phyloP scores from a whole-genome alignment of 345 rosid species.

The Aurinia saxatilis region DNA sequence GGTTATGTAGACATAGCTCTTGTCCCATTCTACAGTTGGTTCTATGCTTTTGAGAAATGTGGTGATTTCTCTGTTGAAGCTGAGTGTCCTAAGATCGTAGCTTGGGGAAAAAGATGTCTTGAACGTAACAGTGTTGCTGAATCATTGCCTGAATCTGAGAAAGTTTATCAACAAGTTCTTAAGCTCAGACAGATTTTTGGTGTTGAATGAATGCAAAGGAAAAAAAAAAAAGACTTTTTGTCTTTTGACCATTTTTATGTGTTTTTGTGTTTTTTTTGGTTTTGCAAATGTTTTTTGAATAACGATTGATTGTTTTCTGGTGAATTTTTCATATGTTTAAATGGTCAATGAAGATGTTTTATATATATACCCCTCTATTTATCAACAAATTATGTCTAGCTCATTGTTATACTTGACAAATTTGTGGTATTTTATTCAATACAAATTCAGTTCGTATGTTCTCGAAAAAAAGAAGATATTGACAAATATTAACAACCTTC shows the following conservation, averaged over 20 bases:
- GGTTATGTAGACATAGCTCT: conserved; percentile 28
- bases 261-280: background rate
- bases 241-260: background rate
- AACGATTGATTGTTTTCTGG: background rate
- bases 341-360: background rate
- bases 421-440: too few relatives aligned
- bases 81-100: conserved; percentile 27
- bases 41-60: conserved; percentile 22
- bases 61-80: conserved; percentile 27
- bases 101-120: conserved; percentile 31
- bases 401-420: too few relatives aligned
- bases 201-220: conserved; percentile 7
- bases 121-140: conserved; percentile 20
- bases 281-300: background rate
- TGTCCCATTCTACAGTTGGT: conserved; percentile 33
- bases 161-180: conserved; percentile 27
- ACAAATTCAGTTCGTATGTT: too few relatives aligned
- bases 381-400: too few relatives aligned
- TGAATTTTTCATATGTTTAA: background rate
- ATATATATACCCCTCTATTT: background rate
- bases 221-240: too few relatives aligned
- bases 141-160: conserved; percentile 28
- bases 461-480: too few relatives aligned
- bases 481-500: too few relatives aligned
- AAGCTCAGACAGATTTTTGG: conserved; percentile 25